These are phyloP conservation scores for Hygrocybe punicea DNA, from an alignment of 768 basidiomycete genomes.

Conservation along the genomic window DNA sequence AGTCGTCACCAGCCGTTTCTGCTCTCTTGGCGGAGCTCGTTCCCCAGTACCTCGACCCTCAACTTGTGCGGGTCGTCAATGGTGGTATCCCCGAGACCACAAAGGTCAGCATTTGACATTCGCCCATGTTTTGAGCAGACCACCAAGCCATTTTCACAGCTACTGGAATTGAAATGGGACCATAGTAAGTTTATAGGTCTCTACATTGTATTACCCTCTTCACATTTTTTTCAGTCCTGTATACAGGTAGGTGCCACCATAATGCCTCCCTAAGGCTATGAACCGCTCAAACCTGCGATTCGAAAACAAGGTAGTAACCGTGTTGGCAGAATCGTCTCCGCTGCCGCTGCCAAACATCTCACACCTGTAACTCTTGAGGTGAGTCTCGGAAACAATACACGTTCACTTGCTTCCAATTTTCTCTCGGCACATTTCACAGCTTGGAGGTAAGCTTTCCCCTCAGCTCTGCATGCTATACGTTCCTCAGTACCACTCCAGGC, in stretches of 20 bases:
- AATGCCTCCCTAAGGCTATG: no score
- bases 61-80: conserved; percentile 63
- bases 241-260: conserved; percentile 53
- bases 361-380: conserved; percentile 59
- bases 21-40: conserved; percentile 63
- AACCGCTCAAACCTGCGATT: neutral
- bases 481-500: conserved; percentile 30
- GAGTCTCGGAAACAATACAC: no score
- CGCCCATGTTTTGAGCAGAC: neutral
- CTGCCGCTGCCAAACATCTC: conserved; percentile 73
- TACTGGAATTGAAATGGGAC: conserved; percentile 71
- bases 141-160: conserved; percentile 30
- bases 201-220: neutral
- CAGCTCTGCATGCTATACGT: neutral
- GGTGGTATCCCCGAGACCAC: conserved; percentile 65
- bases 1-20: conserved; percentile 54
- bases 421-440: no score
- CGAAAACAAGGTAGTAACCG: conserved; percentile 43
- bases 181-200: conserved; percentile 37
- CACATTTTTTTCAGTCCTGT: conserved; percentile 46
- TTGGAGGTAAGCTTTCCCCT: neutral
- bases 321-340: conserved; percentile 63
- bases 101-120: conserved; percentile 34
- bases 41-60: conserved; percentile 70
- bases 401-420: no score